A percentile compares a stretch with the other conserved stretches of the same genome.
Conservation (phyloP, 495 filamentous ascomycete genomes). For the Daldinia childiae region DNA sequence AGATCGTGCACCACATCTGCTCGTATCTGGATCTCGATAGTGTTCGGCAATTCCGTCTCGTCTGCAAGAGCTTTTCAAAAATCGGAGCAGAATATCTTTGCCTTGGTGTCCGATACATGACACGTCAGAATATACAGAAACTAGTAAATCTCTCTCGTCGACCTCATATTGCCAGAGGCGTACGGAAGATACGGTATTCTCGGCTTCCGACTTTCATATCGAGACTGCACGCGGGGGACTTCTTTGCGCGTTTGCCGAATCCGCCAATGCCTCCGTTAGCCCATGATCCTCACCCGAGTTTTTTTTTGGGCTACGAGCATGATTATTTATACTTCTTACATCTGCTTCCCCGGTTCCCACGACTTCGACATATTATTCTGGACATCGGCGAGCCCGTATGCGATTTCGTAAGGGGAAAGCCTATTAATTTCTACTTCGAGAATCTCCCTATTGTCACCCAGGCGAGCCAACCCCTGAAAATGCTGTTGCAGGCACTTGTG, state of each 20-base stretch:
- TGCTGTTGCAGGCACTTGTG: too few species aligned
- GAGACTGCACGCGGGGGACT: background rate
- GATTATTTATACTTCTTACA: background rate
- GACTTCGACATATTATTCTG: background rate
- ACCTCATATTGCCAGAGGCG: constrained; percentile 19
- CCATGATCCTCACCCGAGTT: background rate
- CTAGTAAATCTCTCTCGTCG: too few species aligned
- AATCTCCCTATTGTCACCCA: background rate
- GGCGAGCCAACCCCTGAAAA: too few species aligned
- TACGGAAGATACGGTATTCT: constrained; percentile 26
- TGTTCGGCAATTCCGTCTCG: too few species aligned
- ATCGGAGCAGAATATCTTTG: too few species aligned
- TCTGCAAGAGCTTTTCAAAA: too few species aligned
- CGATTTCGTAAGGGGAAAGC: background rate
- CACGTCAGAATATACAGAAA: too few species aligned
- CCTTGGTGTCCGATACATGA: too few species aligned
- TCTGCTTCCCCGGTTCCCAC: background rate
- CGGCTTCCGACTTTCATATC: background rate
- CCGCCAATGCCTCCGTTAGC: too few species aligned
- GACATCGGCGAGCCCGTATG: background rate
- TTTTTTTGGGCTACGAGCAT: background rate
- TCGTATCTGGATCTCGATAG: too few species aligned
- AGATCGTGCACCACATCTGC: too few species aligned
- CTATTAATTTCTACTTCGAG: background rate
- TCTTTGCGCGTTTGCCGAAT: background rate